phyloP scores from a whole-genome alignment of 352 stramenopile genomes.

The Phytophthora cactorum region DNA sequence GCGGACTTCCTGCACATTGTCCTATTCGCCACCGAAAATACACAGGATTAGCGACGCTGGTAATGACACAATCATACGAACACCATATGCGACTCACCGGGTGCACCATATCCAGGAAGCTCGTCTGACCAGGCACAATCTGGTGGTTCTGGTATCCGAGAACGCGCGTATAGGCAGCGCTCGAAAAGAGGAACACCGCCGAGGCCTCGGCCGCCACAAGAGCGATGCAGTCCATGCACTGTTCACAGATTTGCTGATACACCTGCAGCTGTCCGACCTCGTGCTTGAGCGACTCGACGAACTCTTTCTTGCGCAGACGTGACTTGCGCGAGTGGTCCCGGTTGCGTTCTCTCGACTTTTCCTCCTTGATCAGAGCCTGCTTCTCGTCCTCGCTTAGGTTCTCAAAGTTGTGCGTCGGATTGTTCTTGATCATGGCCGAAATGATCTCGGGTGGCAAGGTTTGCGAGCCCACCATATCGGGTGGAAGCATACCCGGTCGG shows the following conservation, averaged over 20 bases:
- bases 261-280: conserved; percentile 85
- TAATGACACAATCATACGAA: conserved; percentile 10
- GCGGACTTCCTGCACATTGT: conserved; percentile 68
- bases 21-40: conserved; percentile 35
- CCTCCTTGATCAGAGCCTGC: conserved; percentile 79
- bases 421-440: conserved; percentile 85
- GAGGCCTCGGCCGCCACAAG: conserved; percentile 71
- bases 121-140: conserved; percentile 74
- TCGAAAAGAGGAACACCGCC: conserved; percentile 73
- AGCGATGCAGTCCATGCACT: conserved; percentile 81
- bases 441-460: conserved; percentile 84
- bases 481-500: conserved; percentile 28
- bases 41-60: conserved; percentile 14
- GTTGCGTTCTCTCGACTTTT: conserved; percentile 92
- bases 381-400: conserved; percentile 85
- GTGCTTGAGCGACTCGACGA: conserved; percentile 94
- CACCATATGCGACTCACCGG: conserved; percentile 48
- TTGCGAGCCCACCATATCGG: conserved; percentile 69
- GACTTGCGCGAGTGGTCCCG: conserved; percentile 96
- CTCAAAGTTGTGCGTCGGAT: conserved; percentile 67
- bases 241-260: conserved; percentile 87
- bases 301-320: conserved; percentile 94
- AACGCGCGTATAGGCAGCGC: conserved; percentile 69
- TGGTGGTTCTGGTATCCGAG: conserved; percentile 83
- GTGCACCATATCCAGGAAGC: conserved; percentile 87